Base-by-base conservation (phyloP, 139 green algal species). In the Yamagishiella unicocca region DNA sequence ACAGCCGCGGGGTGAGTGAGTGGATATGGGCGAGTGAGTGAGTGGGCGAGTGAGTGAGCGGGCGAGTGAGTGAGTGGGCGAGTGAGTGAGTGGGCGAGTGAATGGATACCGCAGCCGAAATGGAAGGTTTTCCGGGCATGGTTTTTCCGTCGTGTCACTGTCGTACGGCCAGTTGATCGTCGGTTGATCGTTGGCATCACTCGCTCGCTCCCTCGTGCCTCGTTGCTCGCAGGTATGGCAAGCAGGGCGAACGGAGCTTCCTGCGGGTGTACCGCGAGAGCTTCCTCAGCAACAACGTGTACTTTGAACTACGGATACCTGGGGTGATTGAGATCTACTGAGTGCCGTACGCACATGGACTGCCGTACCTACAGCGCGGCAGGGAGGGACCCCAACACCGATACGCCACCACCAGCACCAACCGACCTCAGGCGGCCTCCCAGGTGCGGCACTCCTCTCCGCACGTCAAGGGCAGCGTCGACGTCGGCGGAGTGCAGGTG, bases 251-350 rank as follows among this genome's bases (percentile, higher is more conserved):
- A 1, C 9, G 22, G 4, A 27, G 40, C 27, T 80, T 42, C 24
- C 42, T 80, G 27, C 25, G 37, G 24, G 9, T 61, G 24, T 62
- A 62, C 29, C 72, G 29, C 1, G 2, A 80, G 7, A 27, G 24
- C 42, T 61, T 80, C 24, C 10, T 24, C 4, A n/a, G 24, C 24
- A 9, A 12, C 42, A 80, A 80, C 27, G 43, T 62, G 9, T 80
- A 80, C 43, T 80, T 62, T 12, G 72, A 80, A 27, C 72, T 80
- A 5, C 21, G 72, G 8, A 80, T 80, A 24, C 72, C 72, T 2
- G 72, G 72, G 27, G 72, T 80, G 42, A 62, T 80, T n/a, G 8
- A 61, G 2, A 62, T 61, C 72, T 62, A 80, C 42, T 80, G 43
- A 58, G 72, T 75, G 4, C 19, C 54, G 54, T 21, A 24, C 4